Base-by-base conservation (phyloP, 1,284 basidiomycete genomes). In the Puccinia coronata region DNA sequence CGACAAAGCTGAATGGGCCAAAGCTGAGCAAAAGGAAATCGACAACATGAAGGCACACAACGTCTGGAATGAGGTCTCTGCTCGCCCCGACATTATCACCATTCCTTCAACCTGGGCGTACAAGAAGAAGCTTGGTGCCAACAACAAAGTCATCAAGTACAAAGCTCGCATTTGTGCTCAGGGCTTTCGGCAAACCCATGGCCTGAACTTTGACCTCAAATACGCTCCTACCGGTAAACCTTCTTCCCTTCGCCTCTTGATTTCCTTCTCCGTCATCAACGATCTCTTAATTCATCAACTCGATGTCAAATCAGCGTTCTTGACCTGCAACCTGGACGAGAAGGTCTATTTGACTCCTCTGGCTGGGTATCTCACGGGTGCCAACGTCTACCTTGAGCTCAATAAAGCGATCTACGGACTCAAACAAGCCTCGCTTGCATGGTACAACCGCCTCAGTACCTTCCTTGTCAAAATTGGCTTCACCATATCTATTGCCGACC, bases 131-230 rank as follows among this genome's bases (percentile, higher is more conserved):
- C n/a, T n/a, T n/a, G n/a, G n/a, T n/a, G n/a, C n/a, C n/a, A 43
- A 57, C 31, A 55, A 74, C 23, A 3, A 74, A 43, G 28, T 74
- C 41, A 39, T 20, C 1, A n/a, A 74, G 34, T 43, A 5, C 36
- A 74, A 74, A 31, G 71, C 71, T 1, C 20, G 53, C 12, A 39
- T 74, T 6, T 74, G 71, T 28, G 55, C 71, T n/a, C 71, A 74
- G 23, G 71, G 71, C 16, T 74, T 74, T 34, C 34, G 55, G 9
- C 51, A 74, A n/a, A 74, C 23, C 1, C 34, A 74, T 41, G 71
- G 71, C 1, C 31, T 57, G 2, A 39, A 74, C 31, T 74, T 57
- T 28, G 20, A 55, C 14, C 8, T 14, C 3, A 57, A 20, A 8
- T 74, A 57, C 28, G 36, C 71, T 4, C 71, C 53, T 0, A 74